A percentile compares a stretch with the other conserved stretches of the same genome.
Conservation (phyloP, 352 stramenopile genomes). For the Pythium aphanidermatum region DNA sequence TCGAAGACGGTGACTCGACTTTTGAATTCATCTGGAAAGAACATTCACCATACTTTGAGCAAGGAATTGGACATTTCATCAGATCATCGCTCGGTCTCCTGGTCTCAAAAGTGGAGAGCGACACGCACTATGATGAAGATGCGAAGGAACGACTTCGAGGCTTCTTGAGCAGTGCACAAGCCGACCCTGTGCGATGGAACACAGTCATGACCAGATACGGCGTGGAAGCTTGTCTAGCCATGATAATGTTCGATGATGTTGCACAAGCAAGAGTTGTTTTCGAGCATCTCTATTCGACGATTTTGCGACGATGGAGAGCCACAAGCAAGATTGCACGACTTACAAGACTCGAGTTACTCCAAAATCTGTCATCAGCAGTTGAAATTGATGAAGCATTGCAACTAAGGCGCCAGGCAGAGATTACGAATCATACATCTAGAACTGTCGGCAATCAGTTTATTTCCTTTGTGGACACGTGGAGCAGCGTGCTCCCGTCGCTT, state of each 20-base stretch:
- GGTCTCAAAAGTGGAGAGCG: conserved; percentile 3
- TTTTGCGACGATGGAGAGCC: conserved; percentile 53
- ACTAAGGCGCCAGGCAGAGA: not conserved
- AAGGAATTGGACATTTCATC: conserved; percentile 51
- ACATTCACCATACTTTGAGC: conserved; percentile 55
- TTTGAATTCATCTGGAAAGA: conserved; percentile 49
- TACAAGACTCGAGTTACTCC: conserved; percentile 50
- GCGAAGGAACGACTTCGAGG: conserved; percentile 3
- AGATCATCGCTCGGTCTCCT: conserved; percentile 34
- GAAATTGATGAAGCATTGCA: conserved; percentile 51
- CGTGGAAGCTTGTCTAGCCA: conserved; percentile 42
- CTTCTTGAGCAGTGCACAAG: conserved; percentile 22
- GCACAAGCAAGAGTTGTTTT: conserved; percentile 45
- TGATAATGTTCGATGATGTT: conserved; percentile 34
- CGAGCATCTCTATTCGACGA: conserved; percentile 48
- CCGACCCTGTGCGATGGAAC: conserved; percentile 29
- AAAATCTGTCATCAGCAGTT: conserved; percentile 57
- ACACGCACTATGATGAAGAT: conserved; percentile 4
- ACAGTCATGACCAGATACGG: conserved; percentile 38
- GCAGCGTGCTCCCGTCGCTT: conserved; percentile 25
- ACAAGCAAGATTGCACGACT: conserved; percentile 37
- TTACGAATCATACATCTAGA: not conserved
- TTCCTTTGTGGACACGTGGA: conserved; percentile 38
- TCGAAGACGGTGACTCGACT: conserved; percentile 6
- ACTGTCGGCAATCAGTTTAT: not conserved